Conservation (phyloP, 192 early-diverging fungal species). For the Pilobolus umbonatus region DNA sequence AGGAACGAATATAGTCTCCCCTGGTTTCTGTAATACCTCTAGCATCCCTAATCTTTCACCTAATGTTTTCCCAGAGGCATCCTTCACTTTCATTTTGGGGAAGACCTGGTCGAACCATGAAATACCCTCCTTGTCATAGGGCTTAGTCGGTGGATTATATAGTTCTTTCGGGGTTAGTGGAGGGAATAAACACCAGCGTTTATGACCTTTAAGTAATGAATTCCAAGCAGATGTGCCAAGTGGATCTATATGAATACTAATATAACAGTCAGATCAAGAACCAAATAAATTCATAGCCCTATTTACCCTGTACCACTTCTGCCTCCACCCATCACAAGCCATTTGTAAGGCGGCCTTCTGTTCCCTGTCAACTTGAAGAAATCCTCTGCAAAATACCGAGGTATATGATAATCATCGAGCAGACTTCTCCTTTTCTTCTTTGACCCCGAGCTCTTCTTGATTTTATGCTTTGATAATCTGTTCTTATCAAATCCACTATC, state of each 20-base stretch:
- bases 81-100: constrained; percentile 39
- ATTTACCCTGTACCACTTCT: constrained; percentile 66
- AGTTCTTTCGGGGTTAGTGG: constrained; percentile 55
- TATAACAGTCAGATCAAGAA: background rate
- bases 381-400: constrained; percentile 70
- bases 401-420: constrained; percentile 60
- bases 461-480: constrained; percentile 14
- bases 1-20: constrained; percentile 79
- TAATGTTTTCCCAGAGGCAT: constrained; percentile 38
- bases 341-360: constrained; percentile 67
- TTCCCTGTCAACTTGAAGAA: constrained; percentile 62
- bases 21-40: constrained; percentile 64
- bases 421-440: constrained; percentile 28
- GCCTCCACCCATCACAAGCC: constrained; percentile 71
- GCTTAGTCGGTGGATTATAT: constrained; percentile 53
- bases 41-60: constrained; percentile 63
- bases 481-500: constrained; percentile 61
- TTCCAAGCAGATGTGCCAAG: constrained; percentile 83
- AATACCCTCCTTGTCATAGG: constrained; percentile 65
- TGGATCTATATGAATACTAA: constrained; percentile 60
- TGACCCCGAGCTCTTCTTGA: constrained; percentile 3
- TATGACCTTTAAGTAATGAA: constrained; percentile 62
- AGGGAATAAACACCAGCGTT: constrained; percentile 77
- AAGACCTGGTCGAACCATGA: constrained; percentile 69
- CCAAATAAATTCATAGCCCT: background rate